phyloP scores from a whole-genome alignment of 208 protist species.

The Crithidia thermophila region DNA sequence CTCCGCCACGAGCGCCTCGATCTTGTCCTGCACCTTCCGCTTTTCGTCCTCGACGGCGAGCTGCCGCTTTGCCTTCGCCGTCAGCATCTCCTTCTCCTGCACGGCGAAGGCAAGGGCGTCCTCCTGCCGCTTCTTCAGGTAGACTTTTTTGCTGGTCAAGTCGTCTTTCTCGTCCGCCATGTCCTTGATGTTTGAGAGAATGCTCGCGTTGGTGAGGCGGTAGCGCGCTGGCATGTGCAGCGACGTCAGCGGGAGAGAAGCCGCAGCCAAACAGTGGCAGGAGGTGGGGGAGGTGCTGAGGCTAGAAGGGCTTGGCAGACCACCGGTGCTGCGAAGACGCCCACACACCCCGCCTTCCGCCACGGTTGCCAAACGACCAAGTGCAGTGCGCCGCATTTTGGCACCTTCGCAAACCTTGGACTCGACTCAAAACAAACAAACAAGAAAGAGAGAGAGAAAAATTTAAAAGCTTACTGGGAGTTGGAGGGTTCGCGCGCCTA shows the following conservation, averaged over 20 bases:
- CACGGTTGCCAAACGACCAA: neutral
- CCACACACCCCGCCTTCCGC: constrained; percentile 2
- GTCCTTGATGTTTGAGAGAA: constrained; percentile 66
- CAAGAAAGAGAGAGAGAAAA: neutral
- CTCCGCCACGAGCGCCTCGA: constrained; percentile 58
- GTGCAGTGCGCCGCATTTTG: constrained; percentile 22
- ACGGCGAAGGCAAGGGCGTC: constrained; percentile 76
- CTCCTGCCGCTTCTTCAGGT: constrained; percentile 68
- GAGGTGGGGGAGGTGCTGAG: neutral
- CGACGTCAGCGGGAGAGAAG: neutral
- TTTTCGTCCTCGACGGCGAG: constrained; percentile 53
- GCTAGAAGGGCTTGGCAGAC: neutral
- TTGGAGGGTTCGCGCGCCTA: no score
- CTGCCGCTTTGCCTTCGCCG: constrained; percentile 74
- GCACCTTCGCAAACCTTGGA: no score
- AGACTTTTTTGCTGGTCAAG: constrained; percentile 75
- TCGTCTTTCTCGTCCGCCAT: constrained; percentile 76
- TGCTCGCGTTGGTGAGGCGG: constrained; percentile 76
- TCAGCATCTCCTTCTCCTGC: constrained; percentile 79
- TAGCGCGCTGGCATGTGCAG: constrained; percentile 16
- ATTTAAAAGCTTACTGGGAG: no score
- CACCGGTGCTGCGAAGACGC: neutral
- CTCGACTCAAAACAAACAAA: no score
- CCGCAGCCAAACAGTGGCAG: neutral
- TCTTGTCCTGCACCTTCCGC: constrained; percentile 45